Conservation (phyloP, 2,329 filamentous ascomycete species). For the Penicillium paneum region DNA sequence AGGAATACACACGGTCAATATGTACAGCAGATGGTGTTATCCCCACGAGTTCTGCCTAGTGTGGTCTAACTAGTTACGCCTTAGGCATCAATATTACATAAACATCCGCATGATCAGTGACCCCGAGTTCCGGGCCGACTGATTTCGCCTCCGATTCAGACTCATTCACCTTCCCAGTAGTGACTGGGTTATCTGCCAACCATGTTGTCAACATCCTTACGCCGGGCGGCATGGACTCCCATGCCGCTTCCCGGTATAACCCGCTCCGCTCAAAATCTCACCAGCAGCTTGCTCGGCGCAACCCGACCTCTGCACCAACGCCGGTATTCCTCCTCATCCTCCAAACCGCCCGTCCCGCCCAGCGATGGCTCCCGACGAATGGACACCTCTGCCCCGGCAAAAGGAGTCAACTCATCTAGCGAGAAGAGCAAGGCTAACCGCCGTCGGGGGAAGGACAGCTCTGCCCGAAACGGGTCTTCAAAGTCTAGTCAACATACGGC, state of each 20-base stretch:
- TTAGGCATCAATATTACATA: conserved; percentile 31
- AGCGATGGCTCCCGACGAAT: conserved; percentile 45
- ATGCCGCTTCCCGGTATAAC: conserved; percentile 34
- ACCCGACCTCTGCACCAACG: conserved; percentile 43
- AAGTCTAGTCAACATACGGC: conserved; percentile 39
- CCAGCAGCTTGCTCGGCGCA: conserved; percentile 31
- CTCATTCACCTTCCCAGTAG: conserved; percentile 25
- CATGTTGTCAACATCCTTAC: conserved; percentile 48
- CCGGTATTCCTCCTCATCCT: conserved; percentile 48
- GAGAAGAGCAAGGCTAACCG: conserved; percentile 38
- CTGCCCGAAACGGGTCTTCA: conserved; percentile 30
- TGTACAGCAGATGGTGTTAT: neutral
- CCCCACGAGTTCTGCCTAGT: neutral
- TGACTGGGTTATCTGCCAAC: conserved; percentile 27
- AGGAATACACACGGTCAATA: neutral
- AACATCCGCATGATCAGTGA: conserved; percentile 36
- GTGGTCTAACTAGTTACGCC: conserved; percentile 9
- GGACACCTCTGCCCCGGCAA: conserved; percentile 40
- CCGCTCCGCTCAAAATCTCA: conserved; percentile 32
- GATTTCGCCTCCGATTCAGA: conserved; percentile 37
- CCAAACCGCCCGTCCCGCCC: conserved; percentile 46
- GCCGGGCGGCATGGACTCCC: conserved; percentile 43
- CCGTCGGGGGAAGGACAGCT: conserved; percentile 37
- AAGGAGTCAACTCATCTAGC: conserved; percentile 37
- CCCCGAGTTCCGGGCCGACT: conserved; percentile 30